phyloP scores from a whole-genome alignment of 495 filamentous ascomycete genomes.

The Penicillium flavigenum region DNA sequence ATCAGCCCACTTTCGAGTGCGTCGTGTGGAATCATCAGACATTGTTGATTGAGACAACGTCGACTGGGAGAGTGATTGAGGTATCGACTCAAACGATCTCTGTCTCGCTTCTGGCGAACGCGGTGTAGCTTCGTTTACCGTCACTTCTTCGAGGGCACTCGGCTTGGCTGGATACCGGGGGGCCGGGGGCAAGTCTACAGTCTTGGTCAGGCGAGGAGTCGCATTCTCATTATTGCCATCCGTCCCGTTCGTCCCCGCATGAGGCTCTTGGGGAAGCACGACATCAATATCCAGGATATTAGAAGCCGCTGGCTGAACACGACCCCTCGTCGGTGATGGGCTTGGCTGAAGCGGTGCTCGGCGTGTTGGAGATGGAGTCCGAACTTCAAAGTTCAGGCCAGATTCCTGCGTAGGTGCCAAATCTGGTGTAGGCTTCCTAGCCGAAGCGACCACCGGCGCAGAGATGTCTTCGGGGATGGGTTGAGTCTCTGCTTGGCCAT shows the following conservation, averaged over 20 bases:
- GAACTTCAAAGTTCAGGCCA: slow-evolving; percentile 14
- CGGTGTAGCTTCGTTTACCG: slow-evolving; percentile 22
- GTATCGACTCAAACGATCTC: slow-evolving; percentile 24
- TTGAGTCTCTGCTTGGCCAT: background rate
- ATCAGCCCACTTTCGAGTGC: slow-evolving; percentile 30
- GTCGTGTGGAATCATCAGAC: slow-evolving; percentile 20
- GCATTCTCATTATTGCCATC: slow-evolving; percentile 33
- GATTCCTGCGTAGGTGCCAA: slow-evolving; percentile 15
- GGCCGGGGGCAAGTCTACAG: slow-evolving; percentile 17
- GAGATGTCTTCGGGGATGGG: background rate
- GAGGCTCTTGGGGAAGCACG: slow-evolving; percentile 10
- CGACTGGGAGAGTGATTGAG: slow-evolving; percentile 12
- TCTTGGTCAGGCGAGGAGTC: slow-evolving; percentile 15
- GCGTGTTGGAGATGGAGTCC: slow-evolving; percentile 21
- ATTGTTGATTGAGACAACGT: slow-evolving; percentile 8
- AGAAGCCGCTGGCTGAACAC: slow-evolving; percentile 13
- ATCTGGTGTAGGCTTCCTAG: slow-evolving; percentile 15
- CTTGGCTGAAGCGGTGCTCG: slow-evolving; percentile 24
- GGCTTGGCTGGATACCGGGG: slow-evolving; percentile 26
- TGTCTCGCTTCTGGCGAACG: slow-evolving; percentile 15
- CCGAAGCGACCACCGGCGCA: slow-evolving; percentile 1
- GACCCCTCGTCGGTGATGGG: slow-evolving; percentile 27
- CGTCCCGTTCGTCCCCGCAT: background rate
- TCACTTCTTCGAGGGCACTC: slow-evolving; percentile 29
- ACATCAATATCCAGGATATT: slow-evolving; percentile 8